These are phyloP conservation scores for Camelina neglecta DNA, from an alignment of 345 rosid species.

Conservation along the genomic window DNA sequence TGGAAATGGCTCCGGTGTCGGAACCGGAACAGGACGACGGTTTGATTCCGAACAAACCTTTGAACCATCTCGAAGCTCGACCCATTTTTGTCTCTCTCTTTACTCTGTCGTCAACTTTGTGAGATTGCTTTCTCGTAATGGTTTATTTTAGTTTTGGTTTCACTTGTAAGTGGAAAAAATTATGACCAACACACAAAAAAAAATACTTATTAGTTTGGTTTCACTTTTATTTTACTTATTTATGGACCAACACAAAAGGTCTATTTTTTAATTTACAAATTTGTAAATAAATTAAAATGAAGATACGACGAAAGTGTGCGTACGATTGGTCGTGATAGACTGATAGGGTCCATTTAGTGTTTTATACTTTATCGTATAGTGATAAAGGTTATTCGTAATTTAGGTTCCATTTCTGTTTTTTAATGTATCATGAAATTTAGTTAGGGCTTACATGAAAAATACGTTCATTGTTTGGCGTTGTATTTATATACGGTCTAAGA, in stretches of 20 bases:
- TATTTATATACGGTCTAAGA: too few relatives aligned
- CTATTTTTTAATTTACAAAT: too few relatives aligned
- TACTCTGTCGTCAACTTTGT: slow-evolving; percentile 18
- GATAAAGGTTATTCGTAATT: slow-evolving; percentile 21
- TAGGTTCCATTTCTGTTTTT: slow-evolving; percentile 6
- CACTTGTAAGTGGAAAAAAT: background rate
- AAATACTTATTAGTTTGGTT: too few relatives aligned
- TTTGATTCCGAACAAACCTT: slow-evolving; percentile 72
- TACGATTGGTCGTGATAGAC: slow-evolving; percentile 10
- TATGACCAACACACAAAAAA: background rate
- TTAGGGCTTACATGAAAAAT: too few relatives aligned
- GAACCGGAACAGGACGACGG: slow-evolving; percentile 47
- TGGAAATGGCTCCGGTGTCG: slow-evolving; percentile 34
- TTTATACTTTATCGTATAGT: slow-evolving; percentile 13
- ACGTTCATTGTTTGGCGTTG: background rate
- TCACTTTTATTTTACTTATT: too few relatives aligned
- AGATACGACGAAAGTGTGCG: slow-evolving; percentile 28
- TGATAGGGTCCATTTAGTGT: slow-evolving; percentile 25
- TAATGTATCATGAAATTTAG: background rate
- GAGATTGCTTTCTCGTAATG: slow-evolving; percentile 27
- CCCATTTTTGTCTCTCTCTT: slow-evolving; percentile 56
- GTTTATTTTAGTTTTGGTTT: background rate
- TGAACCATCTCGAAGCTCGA: slow-evolving; percentile 76
- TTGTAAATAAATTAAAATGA: background rate
- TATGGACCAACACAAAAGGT: too few relatives aligned